These are phyloP conservation scores for Globisporangium irregulare DNA, from an alignment of 352 stramenopile species.

Conservation along the genomic window DNA sequence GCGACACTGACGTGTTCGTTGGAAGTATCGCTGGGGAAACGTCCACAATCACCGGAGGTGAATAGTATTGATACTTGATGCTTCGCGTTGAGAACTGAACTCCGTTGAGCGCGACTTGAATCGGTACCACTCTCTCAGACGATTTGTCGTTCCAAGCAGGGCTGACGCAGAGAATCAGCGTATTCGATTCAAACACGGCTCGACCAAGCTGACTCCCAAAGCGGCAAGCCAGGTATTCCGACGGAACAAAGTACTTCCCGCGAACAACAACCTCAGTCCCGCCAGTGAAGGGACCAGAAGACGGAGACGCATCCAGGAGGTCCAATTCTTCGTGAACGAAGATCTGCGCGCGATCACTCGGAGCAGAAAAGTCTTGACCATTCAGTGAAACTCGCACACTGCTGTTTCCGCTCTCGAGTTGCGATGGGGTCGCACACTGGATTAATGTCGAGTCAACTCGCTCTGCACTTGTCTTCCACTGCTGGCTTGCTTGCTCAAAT, in stretches of 20 bases:
- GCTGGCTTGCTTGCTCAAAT: slow-evolving; percentile 9
- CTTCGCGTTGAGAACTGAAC: slow-evolving; percentile 12
- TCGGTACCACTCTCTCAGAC: background rate
- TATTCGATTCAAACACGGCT: slow-evolving; percentile 6
- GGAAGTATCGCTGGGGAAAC: background rate
- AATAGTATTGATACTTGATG: slow-evolving; percentile 11
- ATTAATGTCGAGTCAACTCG: slow-evolving; percentile 12
- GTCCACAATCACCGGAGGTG: background rate
- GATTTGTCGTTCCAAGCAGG: slow-evolving; percentile 3
- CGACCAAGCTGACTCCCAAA: slow-evolving; percentile 6
- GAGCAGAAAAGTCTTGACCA: slow-evolving; percentile 5
- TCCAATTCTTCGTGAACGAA: slow-evolving; percentile 1
- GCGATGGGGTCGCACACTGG: background rate
- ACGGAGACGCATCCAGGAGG: background rate
- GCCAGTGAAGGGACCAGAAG: slow-evolving; percentile 5
- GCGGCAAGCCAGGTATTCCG: slow-evolving; percentile 3
- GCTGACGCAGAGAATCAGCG: slow-evolving; percentile 5
- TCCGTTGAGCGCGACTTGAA: slow-evolving; percentile 10
- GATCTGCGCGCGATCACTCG: slow-evolving; percentile 2
- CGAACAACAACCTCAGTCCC: slow-evolving; percentile 1
- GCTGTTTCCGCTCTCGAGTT: slow-evolving; percentile 6
- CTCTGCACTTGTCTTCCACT: background rate
- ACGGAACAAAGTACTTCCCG: slow-evolving; percentile 1
- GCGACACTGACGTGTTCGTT: slow-evolving; percentile 1
- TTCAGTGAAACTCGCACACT: slow-evolving; percentile 12